Evolutionary conservation across 139 green algal species (phyloP).

Genomic region (Chlamydomonas sphaeroides): DNA sequence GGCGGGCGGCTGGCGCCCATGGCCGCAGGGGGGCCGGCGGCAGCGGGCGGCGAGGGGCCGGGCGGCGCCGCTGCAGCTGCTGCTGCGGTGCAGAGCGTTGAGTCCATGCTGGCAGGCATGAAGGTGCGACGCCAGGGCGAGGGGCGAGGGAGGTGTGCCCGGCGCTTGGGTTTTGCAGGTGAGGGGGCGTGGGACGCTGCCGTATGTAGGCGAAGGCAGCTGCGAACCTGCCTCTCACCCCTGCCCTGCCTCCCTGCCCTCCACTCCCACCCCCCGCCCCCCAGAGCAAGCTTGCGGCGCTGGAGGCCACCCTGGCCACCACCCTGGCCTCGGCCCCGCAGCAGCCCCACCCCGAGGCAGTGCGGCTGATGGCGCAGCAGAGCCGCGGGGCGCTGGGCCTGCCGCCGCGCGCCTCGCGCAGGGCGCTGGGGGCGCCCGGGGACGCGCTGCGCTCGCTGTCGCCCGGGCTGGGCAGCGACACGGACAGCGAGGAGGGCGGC

Average conservation of each 20-base stretch:
- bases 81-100: conserved; percentile 40
- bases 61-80: not conserved
- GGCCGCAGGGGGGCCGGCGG: not conserved
- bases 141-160: too few relatives aligned
- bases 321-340: conserved; percentile 37
- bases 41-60: not conserved
- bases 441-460: too few relatives aligned
- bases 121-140: too few relatives aligned
- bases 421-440: not conserved
- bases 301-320: conserved; percentile 39
- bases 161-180: too few relatives aligned
- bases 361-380: not conserved
- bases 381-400: not conserved
- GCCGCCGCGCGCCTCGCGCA: not conserved
- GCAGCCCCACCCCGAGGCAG: not conserved
- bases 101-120: conserved; percentile 49
- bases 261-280: too few relatives aligned
- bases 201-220: too few relatives aligned
- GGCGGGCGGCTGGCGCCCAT: conserved; percentile 15
- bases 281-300: conserved; percentile 34
- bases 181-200: too few relatives aligned
- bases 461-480: not conserved
- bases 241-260: too few relatives aligned
- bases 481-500: conserved; percentile 15
- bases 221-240: too few relatives aligned